phyloP scores from a whole-genome alignment of 345 rosid genomes.

The Camelina laxa region DNA sequence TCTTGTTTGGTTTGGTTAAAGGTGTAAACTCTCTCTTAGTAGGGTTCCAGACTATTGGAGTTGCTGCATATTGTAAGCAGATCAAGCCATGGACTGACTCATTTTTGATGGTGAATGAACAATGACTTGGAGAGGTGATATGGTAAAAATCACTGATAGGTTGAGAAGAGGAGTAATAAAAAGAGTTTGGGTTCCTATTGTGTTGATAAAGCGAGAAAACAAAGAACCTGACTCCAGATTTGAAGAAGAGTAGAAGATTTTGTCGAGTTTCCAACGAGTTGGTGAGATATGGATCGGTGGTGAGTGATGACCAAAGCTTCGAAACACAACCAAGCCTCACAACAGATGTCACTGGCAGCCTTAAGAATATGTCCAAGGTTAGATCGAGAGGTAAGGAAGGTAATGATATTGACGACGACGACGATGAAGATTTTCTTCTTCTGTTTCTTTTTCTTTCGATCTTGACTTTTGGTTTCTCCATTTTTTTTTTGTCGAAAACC shows the following conservation, averaged over 20 bases:
- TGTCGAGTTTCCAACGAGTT: neutral
- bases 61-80: neutral
- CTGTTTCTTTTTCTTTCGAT: neutral
- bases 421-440: neutral
- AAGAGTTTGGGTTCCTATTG: neutral
- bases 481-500: too few species aligned
- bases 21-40: neutral
- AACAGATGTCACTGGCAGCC: conserved; percentile 1
- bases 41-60: neutral
- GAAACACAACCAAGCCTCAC: conserved; percentile 10
- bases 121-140: neutral
- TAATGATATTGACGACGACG: too few species aligned
- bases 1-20: neutral
- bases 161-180: neutral
- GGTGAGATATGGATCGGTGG: conserved; percentile 5
- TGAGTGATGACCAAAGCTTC: conserved; percentile 26
- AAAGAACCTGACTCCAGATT: neutral
- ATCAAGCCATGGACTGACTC: conserved; percentile 31
- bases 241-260: neutral
- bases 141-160: neutral
- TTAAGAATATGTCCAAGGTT: conserved; percentile 2
- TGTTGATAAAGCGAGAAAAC: conserved; percentile 5
- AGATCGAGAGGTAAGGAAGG: neutral
- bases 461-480: neutral
- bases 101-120: neutral